These are phyloP conservation scores for Syzygium aqueum DNA, from an alignment of 345 rosid species.

Conservation along the genomic window DNA sequence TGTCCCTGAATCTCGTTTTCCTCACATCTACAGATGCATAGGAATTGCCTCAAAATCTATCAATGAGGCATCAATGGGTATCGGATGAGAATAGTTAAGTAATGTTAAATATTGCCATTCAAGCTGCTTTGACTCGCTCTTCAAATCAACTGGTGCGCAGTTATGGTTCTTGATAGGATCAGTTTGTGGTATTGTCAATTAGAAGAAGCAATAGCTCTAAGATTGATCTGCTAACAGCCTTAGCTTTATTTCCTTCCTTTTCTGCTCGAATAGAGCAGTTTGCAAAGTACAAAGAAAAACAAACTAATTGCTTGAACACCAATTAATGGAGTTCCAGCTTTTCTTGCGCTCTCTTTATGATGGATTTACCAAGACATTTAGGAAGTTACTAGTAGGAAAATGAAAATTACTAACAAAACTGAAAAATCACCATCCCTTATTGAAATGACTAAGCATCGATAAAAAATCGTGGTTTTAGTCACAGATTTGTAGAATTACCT, in stretches of 20 bases:
- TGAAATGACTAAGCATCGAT: neutral
- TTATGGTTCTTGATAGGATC: neutral
- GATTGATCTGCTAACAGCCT: neutral
- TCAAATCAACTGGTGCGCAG: neutral
- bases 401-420: neutral
- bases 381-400: neutral
- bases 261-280: neutral
- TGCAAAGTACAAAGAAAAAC: neutral
- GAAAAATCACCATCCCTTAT: neutral
- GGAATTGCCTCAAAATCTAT: neutral
- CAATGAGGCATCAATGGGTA: neutral
- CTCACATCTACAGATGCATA: neutral
- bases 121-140: neutral
- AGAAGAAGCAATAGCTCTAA: neutral
- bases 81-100: neutral
- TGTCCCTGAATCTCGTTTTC: neutral
- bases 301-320: neutral
- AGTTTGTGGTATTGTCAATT: neutral
- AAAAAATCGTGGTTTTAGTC: neutral
- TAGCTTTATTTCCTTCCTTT: neutral
- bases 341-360: neutral
- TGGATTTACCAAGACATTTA: neutral
- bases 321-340: neutral
- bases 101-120: neutral
- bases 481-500: neutral